Percentiles rank a stretch among this genome's conserved stretches.
These are phyloP conservation scores for Cyclostephanos tholiformis DNA, from an alignment of 108 stramenopile genomes.

Conservation along the genomic window DNA sequence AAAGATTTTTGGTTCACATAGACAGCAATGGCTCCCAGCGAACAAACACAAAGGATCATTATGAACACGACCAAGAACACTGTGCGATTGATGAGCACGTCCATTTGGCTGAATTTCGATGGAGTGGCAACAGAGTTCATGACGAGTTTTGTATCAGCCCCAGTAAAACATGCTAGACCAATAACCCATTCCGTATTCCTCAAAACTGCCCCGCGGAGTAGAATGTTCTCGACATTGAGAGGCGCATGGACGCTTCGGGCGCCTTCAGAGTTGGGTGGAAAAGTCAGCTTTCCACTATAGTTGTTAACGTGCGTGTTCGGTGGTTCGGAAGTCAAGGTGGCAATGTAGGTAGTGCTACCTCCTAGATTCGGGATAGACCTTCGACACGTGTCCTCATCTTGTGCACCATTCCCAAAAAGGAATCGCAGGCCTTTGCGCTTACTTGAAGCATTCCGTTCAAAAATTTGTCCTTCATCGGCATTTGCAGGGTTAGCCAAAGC, in stretches of 20 bases:
- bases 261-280: constrained; percentile 55
- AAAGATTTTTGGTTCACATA: constrained; percentile 39
- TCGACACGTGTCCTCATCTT: constrained; percentile 2
- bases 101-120: constrained; percentile 92
- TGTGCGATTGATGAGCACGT: constrained; percentile 78
- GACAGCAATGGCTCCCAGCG: constrained; percentile 52
- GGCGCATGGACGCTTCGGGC: constrained; percentile 63
- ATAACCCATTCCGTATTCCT: constrained; percentile 97
- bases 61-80: constrained; percentile 86
- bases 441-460: background rate
- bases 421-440: constrained; percentile 1
- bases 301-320: constrained; percentile 93
- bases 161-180: constrained; percentile 94
- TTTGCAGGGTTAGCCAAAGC: constrained; percentile 63
- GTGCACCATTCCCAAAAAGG: constrained; percentile 23
- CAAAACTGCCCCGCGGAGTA: constrained; percentile 92
- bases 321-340: constrained; percentile 77
- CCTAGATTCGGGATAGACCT: constrained; percentile 15
- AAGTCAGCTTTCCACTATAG: constrained; percentile 82
- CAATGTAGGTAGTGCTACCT: constrained; percentile 45
- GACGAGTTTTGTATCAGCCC: constrained; percentile 92
- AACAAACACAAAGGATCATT: constrained; percentile 64
- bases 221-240: constrained; percentile 83
- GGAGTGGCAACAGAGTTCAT: constrained; percentile 91
- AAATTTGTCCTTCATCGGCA: constrained; percentile 41